Evolutionary conservation across 305 asterid genomes (phyloP), one percentile per base, ranked within the genome.

Genomic region (Fraxinus albicans): DNA sequence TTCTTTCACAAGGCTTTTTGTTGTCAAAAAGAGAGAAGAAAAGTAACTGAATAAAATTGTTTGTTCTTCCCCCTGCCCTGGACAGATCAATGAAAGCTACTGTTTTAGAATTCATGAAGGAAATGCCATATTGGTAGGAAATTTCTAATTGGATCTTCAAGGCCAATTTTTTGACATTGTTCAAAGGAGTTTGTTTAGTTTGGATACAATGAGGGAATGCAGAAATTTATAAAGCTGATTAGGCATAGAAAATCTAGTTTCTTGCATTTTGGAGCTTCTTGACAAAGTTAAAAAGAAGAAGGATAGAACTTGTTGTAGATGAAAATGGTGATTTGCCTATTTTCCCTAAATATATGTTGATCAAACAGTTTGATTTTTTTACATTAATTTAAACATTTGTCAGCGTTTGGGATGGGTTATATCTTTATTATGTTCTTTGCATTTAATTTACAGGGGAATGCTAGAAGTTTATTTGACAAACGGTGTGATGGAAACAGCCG

Each of bases 391-490:
- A 21, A 70, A 82, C 33, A 17, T 73, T 69, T 84, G 80, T 78
- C 73, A 44, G 50, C 65, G 19, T 47, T 17, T 60, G 82, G 42
- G 74, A 40, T 76, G 1, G 40, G 19, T 79, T 77, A 58, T 67
- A 78, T 33, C 83, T 73, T 53, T 47, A 25, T 79, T 33, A 55
- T 77, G 67, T 69, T 82, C 70, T 42, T 76, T 76, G 84, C 78
- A 67, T 84, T 85, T 80, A 77, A 65, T 88, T 47, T 92, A 84
- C 92, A 96, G 99, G 98, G 97, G 74, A 96, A 96, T 77, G 98
- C 99, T 55, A 91, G 98, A 88, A 92, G 88, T 86, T 87, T 96
- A 86, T 93, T 88, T 77, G 98, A 96, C 65, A 93, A 91, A 78
- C 92, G 89, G 78, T 92, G 97, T 89, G 96, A 96, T 88, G 91